Evolutionary conservation across 148 eudicot genomes (phyloP).

Genomic region (Vaccinium corymbosum): DNA sequence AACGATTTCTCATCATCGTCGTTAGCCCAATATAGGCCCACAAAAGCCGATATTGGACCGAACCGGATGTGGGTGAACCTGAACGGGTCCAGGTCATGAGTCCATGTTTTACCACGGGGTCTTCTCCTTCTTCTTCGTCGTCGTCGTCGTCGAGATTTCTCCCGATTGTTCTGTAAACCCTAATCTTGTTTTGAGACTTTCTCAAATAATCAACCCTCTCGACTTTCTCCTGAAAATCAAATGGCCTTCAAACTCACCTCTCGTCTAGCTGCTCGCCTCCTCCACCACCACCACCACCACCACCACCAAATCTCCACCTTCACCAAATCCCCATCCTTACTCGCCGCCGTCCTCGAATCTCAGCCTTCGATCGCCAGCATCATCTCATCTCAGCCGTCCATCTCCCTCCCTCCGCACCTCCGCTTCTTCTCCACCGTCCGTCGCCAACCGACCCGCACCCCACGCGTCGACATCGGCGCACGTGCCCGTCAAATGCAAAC

Average conservation of each 20-base stretch:
- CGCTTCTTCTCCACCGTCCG: constrained; percentile 51
- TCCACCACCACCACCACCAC: constrained; percentile 9
- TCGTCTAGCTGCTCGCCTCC: constrained; percentile 38
- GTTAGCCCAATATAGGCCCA: too few species aligned
- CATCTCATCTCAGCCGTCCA: constrained; percentile 16
- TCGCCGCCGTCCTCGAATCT: constrained; percentile 10
- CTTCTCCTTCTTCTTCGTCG: not conserved
- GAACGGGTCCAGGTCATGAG: too few species aligned
- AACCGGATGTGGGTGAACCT: too few species aligned
- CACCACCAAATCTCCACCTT: constrained; percentile 16
- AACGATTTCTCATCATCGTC: too few species aligned
- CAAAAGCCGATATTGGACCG: too few species aligned
- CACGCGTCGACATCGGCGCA: constrained; percentile 63
- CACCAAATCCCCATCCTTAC: constrained; percentile 15
- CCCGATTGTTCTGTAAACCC: not conserved
- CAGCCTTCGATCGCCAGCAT: constrained; percentile 23
- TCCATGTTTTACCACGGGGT: not conserved
- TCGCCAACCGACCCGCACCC: constrained; percentile 27
- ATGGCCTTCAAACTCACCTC: constrained; percentile 49
- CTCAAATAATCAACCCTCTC: too few species aligned
- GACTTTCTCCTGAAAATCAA: not conserved
- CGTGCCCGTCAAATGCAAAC: constrained; percentile 76
- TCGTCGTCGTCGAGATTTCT: not conserved
- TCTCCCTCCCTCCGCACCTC: constrained; percentile 19
- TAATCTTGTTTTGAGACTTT: not conserved